These are phyloP conservation scores for Picea abies DNA, from an alignment of 83 land plant genomes.

Conservation along the genomic window DNA sequence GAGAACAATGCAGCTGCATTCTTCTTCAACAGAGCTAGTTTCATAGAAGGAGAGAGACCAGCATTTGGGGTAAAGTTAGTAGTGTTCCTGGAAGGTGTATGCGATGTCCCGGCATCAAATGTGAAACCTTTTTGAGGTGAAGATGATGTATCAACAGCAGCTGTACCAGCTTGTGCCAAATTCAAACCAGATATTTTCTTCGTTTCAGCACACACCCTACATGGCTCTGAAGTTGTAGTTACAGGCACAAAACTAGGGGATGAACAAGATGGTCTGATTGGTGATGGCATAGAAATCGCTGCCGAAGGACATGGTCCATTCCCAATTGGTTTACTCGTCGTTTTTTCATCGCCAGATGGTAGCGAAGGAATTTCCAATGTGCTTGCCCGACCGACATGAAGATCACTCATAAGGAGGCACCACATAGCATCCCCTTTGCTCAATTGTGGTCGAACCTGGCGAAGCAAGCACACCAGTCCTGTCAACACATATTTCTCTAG, in stretches of 20 bases:
- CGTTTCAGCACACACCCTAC: constrained; percentile 3
- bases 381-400: constrained; percentile 18
- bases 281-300: constrained; percentile 6
- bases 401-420: constrained; percentile 28
- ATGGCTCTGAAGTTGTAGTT: neutral
- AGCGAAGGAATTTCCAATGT: constrained; percentile 2
- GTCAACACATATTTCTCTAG: constrained; percentile 21
- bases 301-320: neutral
- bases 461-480: constrained; percentile 12
- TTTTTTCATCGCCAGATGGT: neutral
- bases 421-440: constrained; percentile 25
- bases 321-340: neutral
- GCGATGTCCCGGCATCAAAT: constrained; percentile 13
- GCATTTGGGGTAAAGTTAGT: neutral
- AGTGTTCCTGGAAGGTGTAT: neutral
- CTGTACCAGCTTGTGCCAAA: neutral
- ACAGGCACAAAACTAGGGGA: neutral
- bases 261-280: constrained; percentile 8
- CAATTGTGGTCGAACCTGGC: constrained; percentile 9
- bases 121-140: neutral
- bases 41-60: neutral
- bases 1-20: constrained; percentile 18
- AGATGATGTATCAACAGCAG: neutral
- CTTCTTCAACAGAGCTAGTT: neutral
- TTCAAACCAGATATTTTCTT: neutral